A percentile compares a stretch with the other conserved stretches of the same genome.
Evolutionary conservation across 768 basidiomycete species (phyloP).

Genomic region (Termitomyces heimii): DNA sequence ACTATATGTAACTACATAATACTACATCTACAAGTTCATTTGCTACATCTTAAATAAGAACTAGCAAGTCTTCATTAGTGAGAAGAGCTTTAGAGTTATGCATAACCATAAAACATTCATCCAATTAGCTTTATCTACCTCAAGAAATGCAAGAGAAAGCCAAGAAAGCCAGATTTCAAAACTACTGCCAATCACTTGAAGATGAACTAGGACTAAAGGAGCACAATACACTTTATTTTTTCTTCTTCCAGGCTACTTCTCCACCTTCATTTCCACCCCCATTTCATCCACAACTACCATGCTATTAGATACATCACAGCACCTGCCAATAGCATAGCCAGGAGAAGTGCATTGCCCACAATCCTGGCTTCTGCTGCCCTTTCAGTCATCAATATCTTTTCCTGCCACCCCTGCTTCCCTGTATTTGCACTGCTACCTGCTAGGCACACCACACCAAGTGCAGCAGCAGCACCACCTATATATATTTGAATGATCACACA

Average conservation of each 20-base stretch:
- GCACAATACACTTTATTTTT: too few species aligned
- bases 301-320: constrained; percentile 2
- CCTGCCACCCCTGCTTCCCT: background rate
- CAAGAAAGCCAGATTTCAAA: background rate
- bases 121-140: background rate
- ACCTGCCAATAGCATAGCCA: constrained; percentile 11
- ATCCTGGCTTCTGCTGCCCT: constrained; percentile 27
- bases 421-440: background rate
- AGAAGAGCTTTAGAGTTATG: too few species aligned
- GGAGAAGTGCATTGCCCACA: constrained; percentile 22
- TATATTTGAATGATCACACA: background rate
- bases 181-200: too few species aligned
- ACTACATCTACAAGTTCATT: too few species aligned
- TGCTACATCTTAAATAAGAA: too few species aligned
- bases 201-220: too few species aligned
- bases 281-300: constrained; percentile 13
- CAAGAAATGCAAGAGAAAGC: background rate
- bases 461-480: background rate
- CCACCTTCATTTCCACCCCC: too few species aligned
- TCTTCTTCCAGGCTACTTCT: background rate
- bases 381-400: constrained; percentile 17
- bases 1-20: too few species aligned
- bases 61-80: too few species aligned
- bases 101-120: background rate
- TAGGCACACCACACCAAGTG: background rate